Evolutionary conservation across 1,284 basidiomycete species (phyloP), one percentile per base, ranked within the genome.

Genomic region (Puccinia horiana): DNA sequence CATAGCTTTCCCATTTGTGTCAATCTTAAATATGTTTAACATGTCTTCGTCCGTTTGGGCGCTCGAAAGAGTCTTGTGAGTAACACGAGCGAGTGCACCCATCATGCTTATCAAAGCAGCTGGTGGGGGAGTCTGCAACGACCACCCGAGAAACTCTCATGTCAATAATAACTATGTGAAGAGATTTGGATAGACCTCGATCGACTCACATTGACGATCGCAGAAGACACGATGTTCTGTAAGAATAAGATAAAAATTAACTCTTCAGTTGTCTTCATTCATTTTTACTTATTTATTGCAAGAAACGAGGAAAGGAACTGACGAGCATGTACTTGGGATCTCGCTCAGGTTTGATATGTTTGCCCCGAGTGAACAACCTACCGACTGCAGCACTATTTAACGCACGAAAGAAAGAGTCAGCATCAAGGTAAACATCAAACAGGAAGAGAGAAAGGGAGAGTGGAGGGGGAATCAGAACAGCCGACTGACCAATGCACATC

Each of bases 251-350:
- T 42, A 26, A 72, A 80, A 18, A 73, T 44, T 20, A 79, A 26
- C 18, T 29, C 26, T 26, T 65, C 5, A 1, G 12, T 18, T 26
- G n/a, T n/a, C n/a, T 26, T 69, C 8, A 47, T 6, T 9, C 56
- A 12, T n/a, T 26, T 56, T 26, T 4, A 26, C 20, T 26, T 23
- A 26, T n/a, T 56, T 20, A 26, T 56, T 5, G 40, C 4, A 67
- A 26, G 75, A 35, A 5, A 20, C 16, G 11, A 49, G 47, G 47
- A 23, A 54, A 23, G 29, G n/a, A n/a, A 63, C 61, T 67, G 40
- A 82, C 80, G 20, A 82, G 80, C 80, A 82, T 82, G 29, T 82
- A 82, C 54, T 76, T 82, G 0, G 80, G 80, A 56, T 82, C 80
- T 56, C 44, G 32, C 37, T 42, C 80, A 12, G 80, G 61, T 12